A percentile compares a stretch with the other conserved stretches of the same genome.
These are phyloP conservation scores for Chalciporus sphaerocephalus DNA, from an alignment of 768 basidiomycete genomes.

Conservation along the genomic window DNA sequence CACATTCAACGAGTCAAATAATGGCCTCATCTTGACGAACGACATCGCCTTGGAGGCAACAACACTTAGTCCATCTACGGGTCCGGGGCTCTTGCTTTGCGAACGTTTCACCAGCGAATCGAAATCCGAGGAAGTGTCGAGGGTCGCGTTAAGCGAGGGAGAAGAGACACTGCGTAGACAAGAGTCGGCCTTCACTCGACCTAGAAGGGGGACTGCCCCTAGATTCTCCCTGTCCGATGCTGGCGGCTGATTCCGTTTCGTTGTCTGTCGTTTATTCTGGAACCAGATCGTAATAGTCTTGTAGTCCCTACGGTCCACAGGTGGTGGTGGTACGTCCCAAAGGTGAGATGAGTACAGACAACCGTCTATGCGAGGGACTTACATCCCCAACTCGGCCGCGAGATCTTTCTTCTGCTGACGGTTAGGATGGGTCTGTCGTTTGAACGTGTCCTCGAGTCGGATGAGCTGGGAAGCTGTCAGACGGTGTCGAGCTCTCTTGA, in stretches of 20 bases:
- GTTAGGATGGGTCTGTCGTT: slow-evolving; percentile 28
- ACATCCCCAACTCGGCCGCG: slow-evolving; percentile 28
- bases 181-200: slow-evolving; percentile 16
- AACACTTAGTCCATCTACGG: not conserved
- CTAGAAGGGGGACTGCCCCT: not conserved
- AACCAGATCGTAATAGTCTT: slow-evolving; percentile 70
- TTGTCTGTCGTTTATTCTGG: slow-evolving; percentile 71
- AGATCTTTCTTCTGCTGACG: slow-evolving; percentile 28
- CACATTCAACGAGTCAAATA: slow-evolving; percentile 18
- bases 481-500: slow-evolving; percentile 35
- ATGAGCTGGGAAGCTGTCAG: slow-evolving; percentile 31
- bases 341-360: not conserved
- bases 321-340: not conserved
- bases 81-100: not conserved
- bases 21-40: slow-evolving; percentile 21
- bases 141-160: slow-evolving; percentile 26
- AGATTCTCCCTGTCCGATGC: not conserved
- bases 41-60: slow-evolving; percentile 14
- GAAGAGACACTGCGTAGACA: slow-evolving; percentile 28
- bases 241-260: slow-evolving; percentile 27
- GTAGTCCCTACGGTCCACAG: slow-evolving; percentile 32
- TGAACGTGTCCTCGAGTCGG: slow-evolving; percentile 27
- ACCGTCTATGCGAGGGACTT: slow-evolving; percentile 4
- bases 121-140: slow-evolving; percentile 6
- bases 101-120: not conserved